Base-by-base conservation (phyloP, 768 basidiomycete genomes). In the Rhizopogon sp. region DNA sequence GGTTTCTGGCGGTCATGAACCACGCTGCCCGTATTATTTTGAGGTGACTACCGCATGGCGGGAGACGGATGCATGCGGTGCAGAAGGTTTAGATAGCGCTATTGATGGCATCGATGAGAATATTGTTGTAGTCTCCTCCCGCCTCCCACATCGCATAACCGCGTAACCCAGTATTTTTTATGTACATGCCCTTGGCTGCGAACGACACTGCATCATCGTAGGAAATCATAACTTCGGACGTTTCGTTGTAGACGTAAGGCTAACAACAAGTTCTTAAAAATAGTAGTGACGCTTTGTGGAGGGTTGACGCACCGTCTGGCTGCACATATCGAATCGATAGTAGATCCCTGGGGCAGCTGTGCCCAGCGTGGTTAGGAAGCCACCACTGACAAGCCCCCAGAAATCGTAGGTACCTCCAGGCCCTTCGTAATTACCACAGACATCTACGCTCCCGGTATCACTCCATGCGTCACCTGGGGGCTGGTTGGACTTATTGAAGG, bases 111-210 rank as follows among this genome's bases (percentile, higher is more conserved):
- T 85, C 72, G n/a, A 86, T 68, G 43, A 88, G 69, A 22, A 76
- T 73, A 63, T 86, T 76, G 49, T 82, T 67, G 50, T 68, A 76
- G 66, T 86, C 85, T 14, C 82, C 81, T 31, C 79, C 83, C 33
- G 82, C 77, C 64, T 87, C 83, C 84, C 84, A 87, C 69, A 84
- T 79, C 5, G 82, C 74, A 63, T 85, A 87, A 2, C 85, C 85
- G 44, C 71, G 74, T 31, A 88, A 66, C 3, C 76, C 78, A 31
- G 67, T 68, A 9, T 63, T 58, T 46, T 74, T 74, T 62, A 88
- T 81, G 66, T 76, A 87, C 20, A 66, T 63, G 29, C 85, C 85
- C 69, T 85, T 87, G 40, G 75, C 74, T 10, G 62, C 65, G 57
- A 85, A 87, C 0, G 88, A 87, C 41, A 71, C 60, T 0, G 81